Conservation (phyloP, 2,329 filamentous ascomycete species). For the Ascochyta pisi region DNA sequence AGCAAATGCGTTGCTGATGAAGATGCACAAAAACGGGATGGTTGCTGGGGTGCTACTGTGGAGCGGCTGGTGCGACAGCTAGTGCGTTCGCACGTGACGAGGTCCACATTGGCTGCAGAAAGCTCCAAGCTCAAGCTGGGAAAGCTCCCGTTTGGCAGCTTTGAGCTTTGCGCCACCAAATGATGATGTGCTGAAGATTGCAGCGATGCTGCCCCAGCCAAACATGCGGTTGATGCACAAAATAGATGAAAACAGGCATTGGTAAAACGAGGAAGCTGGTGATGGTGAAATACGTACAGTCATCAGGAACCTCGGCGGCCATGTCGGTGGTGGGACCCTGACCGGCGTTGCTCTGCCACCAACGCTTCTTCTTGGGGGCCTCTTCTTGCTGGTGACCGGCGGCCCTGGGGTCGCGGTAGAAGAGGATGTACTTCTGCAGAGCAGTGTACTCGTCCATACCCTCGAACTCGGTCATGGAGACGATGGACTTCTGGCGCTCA, state of each 20-base stretch:
- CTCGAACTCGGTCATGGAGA: slow-evolving; percentile 48
- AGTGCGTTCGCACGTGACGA: slow-evolving; percentile 23
- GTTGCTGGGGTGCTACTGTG: slow-evolving; percentile 1
- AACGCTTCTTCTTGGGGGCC: slow-evolving; percentile 62
- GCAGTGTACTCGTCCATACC: slow-evolving; percentile 69
- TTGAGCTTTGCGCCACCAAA: background rate
- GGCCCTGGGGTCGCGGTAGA: slow-evolving; percentile 67
- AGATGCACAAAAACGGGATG: slow-evolving; percentile 13
- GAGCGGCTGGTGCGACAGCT: slow-evolving; percentile 11
- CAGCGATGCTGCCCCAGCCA: background rate
- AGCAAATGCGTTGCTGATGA: slow-evolving; percentile 40
- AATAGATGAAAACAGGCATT: no score
- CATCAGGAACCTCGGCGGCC: slow-evolving; percentile 62
- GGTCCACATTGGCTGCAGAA: slow-evolving; percentile 24
- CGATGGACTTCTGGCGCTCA: slow-evolving; percentile 46
- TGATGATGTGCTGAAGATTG: background rate
- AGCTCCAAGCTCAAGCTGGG: slow-evolving; percentile 21
- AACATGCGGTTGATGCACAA: no score
- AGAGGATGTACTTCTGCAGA: slow-evolving; percentile 71
- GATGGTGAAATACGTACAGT: slow-evolving; percentile 44
- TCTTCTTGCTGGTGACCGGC: slow-evolving; percentile 52
- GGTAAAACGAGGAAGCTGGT: no score
- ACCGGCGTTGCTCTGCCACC: slow-evolving; percentile 56
- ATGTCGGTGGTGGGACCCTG: slow-evolving; percentile 39
- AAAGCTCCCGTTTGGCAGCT: slow-evolving; percentile 2